Base-by-base conservation (phyloP, 768 basidiomycete genomes). In the Amanita rubescens region DNA sequence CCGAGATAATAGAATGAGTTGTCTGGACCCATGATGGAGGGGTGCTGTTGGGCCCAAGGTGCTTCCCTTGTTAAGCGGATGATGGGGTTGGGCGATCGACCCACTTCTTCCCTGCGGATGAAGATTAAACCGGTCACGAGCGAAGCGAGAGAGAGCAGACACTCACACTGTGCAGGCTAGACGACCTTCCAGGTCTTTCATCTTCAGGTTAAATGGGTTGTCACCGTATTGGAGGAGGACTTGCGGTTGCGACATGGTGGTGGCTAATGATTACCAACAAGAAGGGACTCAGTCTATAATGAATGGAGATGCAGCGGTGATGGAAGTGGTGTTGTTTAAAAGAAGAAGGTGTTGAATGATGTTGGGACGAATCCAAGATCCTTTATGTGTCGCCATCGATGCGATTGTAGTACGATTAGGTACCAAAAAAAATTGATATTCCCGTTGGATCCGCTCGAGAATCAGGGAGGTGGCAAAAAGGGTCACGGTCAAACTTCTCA, bases 1-100 rank as follows among this genome's bases (percentile, higher is more conserved):
- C 88, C 88, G 55, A 90, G 81, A 62, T 87, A 90, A 56, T 89
- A 78, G 63, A 76, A 87, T 5, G 88, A 81, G 37, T 79, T 84
- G 55, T 75, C 79, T n/a, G 88, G 88, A n/a, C 88, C 88, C 81
- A 88, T 84, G 57, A 89, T 81, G 44, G 71, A 75, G 20, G 80
- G 78, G 62, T 87, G 81, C 52, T 80, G 81, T 59, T 81, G 75
- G 20, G 79, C 72, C 87, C 88, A 90, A 19, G 70, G 72, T 0
- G 73, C 65, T 60, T 90, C 85, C 15, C 88, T 80, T 37, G 76
- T 74, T 51, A 90, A 69, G 57, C 81, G 76, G 55, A 87, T 73
- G 55, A 89, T 74, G 24, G 76, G 67, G 66, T 85, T 87, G 19
- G 84, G 81, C 47, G 68, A 72, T 53, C 74, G 69, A 17, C 75